These are phyloP conservation scores for Microbotryum intermedium DNA, from an alignment of 1,284 basidiomycete species.

Conservation along the genomic window DNA sequence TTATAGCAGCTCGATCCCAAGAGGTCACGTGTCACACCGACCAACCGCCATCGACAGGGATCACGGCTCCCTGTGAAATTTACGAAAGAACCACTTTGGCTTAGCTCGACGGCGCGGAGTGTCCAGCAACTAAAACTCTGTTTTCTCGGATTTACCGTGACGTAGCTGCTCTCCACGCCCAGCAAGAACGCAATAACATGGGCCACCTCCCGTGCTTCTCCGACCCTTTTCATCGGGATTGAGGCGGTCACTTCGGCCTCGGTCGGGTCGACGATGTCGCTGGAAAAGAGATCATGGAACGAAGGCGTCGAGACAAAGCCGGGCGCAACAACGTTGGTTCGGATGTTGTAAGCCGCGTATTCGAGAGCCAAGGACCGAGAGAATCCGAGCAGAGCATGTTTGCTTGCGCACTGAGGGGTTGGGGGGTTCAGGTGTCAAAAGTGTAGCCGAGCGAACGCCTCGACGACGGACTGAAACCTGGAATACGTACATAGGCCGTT, in stretches of 20 bases:
- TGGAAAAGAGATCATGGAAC: neutral
- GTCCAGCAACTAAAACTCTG: too few species aligned
- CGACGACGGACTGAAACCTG: neutral
- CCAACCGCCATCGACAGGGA: conserved; percentile 27
- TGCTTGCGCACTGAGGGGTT: conserved; percentile 19
- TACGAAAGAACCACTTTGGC: neutral
- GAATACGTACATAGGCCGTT: conserved; percentile 9
- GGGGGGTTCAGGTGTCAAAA: neutral
- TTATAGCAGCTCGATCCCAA: too few species aligned
- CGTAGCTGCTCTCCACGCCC: conserved; percentile 13
- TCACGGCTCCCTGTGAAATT: conserved; percentile 14
- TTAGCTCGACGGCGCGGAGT: neutral
- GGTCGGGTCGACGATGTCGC: neutral
- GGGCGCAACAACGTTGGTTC: conserved; percentile 27
- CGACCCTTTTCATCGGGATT: conserved; percentile 19
- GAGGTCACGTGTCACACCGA: conserved; percentile 2
- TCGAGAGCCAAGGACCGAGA: conserved; percentile 20
- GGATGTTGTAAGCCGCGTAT: conserved; percentile 4
- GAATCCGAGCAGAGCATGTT: conserved; percentile 26
- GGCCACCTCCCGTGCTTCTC: conserved; percentile 22
- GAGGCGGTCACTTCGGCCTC: conserved; percentile 1
- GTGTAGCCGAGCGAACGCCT: neutral
- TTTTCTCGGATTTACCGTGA: conserved; percentile 15
- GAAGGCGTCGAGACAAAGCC: conserved; percentile 1
- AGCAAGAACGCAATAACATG: conserved; percentile 22